Conservation (phyloP, 345 rosid species). For the Geranium brycei region DNA sequence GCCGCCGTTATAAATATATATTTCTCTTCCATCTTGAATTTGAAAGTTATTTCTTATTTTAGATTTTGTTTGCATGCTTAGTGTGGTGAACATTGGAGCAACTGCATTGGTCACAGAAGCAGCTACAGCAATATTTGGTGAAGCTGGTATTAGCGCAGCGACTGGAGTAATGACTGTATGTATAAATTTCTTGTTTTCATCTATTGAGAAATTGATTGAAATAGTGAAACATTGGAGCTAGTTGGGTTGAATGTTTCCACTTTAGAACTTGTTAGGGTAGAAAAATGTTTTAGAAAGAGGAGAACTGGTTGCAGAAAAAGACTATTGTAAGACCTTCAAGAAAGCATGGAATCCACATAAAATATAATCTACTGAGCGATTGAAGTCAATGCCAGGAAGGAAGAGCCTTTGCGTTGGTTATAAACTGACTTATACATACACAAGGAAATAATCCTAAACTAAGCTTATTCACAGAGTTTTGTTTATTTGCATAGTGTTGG, state of each 20-base stretch:
- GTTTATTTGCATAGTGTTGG: no score
- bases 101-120: slow-evolving; percentile 98
- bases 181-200: slow-evolving; percentile 9
- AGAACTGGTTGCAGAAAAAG: no score
- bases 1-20: slow-evolving; percentile 4
- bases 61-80: slow-evolving; percentile 25
- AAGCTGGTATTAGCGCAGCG: slow-evolving; percentile 99
- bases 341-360: no score
- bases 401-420: no score
- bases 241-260: neutral
- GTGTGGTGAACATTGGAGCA: slow-evolving; percentile 97
- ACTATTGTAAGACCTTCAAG: no score
- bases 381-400: no score
- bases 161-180: slow-evolving; percentile 98
- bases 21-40: slow-evolving; percentile 16
- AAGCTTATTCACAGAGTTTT: no score
- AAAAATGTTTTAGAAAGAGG: neutral
- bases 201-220: neutral
- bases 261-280: neutral
- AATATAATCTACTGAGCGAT: no score
- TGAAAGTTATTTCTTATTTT: slow-evolving; percentile 20
- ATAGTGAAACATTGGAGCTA: neutral
- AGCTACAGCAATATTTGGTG: slow-evolving; percentile 96
- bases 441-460: no score
- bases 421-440: no score